Evolutionary conservation across 139 green algal genomes (phyloP), one percentile per base, ranked within the genome.

Genomic region (Yamagishiella unicocca): DNA sequence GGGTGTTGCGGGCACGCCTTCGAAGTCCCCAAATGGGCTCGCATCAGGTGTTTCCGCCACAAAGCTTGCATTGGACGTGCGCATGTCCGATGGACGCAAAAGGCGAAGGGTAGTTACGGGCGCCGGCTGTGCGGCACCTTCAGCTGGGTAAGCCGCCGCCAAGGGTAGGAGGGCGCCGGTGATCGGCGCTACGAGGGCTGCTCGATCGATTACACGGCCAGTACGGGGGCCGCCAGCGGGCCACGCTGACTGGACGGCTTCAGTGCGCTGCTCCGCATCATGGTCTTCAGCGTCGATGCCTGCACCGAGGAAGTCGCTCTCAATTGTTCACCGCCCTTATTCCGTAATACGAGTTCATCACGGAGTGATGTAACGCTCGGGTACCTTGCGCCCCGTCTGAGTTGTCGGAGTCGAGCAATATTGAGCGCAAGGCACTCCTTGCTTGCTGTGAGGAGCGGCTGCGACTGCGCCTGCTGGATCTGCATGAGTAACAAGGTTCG

Each of bases 401-500:
- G 40, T 73, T 17, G 8, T 84, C 77, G 2, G 77, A 73, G 25
- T 84, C 77, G 0, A 84, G 77, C 8, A 84, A 19, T 38, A 84
- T 5, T 4, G 77, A 73, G 7, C 55, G 77, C 29, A 84, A 43
- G 4, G 62, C 40, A 45, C 38, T 74, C 37, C 77, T 55, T 7
- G 77, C 58, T 27, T 84, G 77, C 54, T 84, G 77, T 2, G 77
- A 84, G 55, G 55, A 74, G 54, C 77, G 77, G 38, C 77, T 83
- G 4, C 76, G 77, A 24, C 35, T 68, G 31, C 46, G 45, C 74
- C 46, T 67, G 25, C 31, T 82, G 2, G 46, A 50, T 17, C 35
- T 72, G 64, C 17, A 22, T n/a, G 22, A 67, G 58, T 33, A 67
- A 29, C 27, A 67, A 6, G 24, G 27, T 29, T 6, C 58, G 17